Percentiles rank a stretch among this genome's conserved stretches.
Conservation (phyloP, 2,329 filamentous ascomycete species). For the Zalaria obscura region DNA sequence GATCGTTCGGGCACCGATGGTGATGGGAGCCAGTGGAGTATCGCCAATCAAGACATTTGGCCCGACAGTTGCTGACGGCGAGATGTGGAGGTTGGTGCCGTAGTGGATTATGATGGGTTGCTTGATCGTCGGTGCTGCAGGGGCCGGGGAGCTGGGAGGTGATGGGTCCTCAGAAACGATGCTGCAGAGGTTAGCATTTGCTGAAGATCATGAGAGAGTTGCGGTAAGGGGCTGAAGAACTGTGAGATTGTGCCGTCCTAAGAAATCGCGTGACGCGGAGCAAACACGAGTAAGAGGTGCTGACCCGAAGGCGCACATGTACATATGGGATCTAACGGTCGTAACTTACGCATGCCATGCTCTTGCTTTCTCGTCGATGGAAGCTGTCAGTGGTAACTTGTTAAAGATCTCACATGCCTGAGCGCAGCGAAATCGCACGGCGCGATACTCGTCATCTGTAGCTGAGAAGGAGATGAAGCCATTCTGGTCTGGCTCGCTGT, state of each 20-base stretch:
- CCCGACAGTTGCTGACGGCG: slow-evolving; percentile 6
- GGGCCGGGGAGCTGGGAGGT: not conserved
- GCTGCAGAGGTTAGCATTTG: no score
- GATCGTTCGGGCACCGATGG: slow-evolving; percentile 3
- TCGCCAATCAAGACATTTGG: slow-evolving; percentile 6
- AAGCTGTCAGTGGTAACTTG: not conserved
- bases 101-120: slow-evolving; percentile 8
- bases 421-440: not conserved
- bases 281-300: no score
- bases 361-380: not conserved
- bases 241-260: no score
- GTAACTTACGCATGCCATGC: not conserved
- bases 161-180: no score
- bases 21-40: slow-evolving; percentile 1
- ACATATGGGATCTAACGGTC: not conserved
- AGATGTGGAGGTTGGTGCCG: slow-evolving; percentile 6
- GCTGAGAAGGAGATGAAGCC: not conserved
- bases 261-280: no score
- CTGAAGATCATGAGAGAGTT: no score
- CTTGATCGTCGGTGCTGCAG: slow-evolving; percentile 4
- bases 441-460: not conserved
- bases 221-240: no score
- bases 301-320: not conserved
- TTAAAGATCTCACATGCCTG: not conserved
- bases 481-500: not conserved